Base-by-base conservation (phyloP, 2,329 filamentous ascomycete genomes). In the Monosporascus sp. region DNA sequence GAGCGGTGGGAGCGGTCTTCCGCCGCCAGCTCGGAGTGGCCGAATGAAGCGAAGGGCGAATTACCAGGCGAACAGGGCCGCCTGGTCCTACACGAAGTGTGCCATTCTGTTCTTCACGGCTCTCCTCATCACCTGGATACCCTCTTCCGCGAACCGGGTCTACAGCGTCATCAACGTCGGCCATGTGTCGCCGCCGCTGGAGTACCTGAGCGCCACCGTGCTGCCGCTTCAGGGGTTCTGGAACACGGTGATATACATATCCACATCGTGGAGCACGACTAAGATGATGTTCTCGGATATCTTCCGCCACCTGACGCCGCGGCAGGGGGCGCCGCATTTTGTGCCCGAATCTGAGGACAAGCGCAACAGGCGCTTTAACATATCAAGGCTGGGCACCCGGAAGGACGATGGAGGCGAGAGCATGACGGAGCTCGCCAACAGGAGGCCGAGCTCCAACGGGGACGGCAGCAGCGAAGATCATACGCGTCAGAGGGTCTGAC, bases 161-260 rank as follows among this genome's bases (percentile, higher is more conserved):
- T 91, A 88, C 69, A 83, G 83, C 3, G 75, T 91, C 17, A 75
- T 84, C 8, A 75, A 87, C 62, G 73, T 77, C 0, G 70, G 78
- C 26, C 54, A 76, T 4, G 70, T 78, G 0, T 78, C 75, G 7
- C 78, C 85, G 28, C 73, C 78, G 0, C 79, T 94, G 24, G 84
- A 89, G 62, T 84, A 87, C 58, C 80, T 85, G 58, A 86, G 87
- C 22, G 84, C 87, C 0, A 78, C 90, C 41, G 89, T 94, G 1
- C 77, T 95, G 8, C 89, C 90, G 0, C 77, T 91, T 0, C 90
- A 95, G 66, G 90, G 90, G 0, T 88, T 92, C 63, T 94, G 89
- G 89, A 95, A 95, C 67, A 82, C 85, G 18, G 69, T 88, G 54
- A 90, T 95, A 60, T 95, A 94, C 69, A 71, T 84, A 17, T 78